A percentile compares a stretch with the other conserved stretches of the same genome.
Evolutionary conservation across 208 protist species (phyloP).

Genomic region (Trypanosomatidae sp.): DNA sequence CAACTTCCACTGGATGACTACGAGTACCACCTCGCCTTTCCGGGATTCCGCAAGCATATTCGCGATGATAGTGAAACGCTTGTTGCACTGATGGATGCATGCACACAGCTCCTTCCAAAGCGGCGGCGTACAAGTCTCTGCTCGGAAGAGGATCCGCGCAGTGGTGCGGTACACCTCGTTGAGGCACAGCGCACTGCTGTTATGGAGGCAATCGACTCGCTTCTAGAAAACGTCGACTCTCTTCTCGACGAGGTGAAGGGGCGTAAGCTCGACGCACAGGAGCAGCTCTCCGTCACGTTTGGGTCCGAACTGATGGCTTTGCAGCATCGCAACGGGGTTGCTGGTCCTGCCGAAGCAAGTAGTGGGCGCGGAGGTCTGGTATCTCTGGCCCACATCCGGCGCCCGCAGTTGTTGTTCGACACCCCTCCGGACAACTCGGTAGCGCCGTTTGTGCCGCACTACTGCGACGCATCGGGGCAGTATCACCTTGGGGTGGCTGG

Average conservation of each 20-base stretch:
- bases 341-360: not conserved
- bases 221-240: slow-evolving; percentile 83
- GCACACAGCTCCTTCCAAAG: slow-evolving; percentile 63
- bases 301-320: slow-evolving; percentile 54
- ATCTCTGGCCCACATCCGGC: slow-evolving; percentile 34
- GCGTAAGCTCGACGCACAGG: slow-evolving; percentile 51
- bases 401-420: slow-evolving; percentile 82
- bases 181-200: slow-evolving; percentile 60
- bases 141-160: slow-evolving; percentile 8
- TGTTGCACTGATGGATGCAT: slow-evolving; percentile 66
- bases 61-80: slow-evolving; percentile 54
- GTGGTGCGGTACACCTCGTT: slow-evolving; percentile 28
- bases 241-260: slow-evolving; percentile 81
- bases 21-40: slow-evolving; percentile 85
- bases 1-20: slow-evolving; percentile 74
- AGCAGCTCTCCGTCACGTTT: slow-evolving; percentile 82
- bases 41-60: slow-evolving; percentile 68
- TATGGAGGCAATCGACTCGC: slow-evolving; percentile 86
- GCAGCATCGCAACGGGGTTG: slow-evolving; percentile 2
- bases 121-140: slow-evolving; percentile 47
- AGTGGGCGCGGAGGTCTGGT: slow-evolving; percentile 14
- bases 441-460: slow-evolving; percentile 61
- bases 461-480: slow-evolving; percentile 56
- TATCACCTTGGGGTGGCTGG: slow-evolving; percentile 51
- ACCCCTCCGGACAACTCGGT: slow-evolving; percentile 73